Conservation (phyloP, 1,139 yeast genomes). For the Suhomyces coccinellae region DNA sequence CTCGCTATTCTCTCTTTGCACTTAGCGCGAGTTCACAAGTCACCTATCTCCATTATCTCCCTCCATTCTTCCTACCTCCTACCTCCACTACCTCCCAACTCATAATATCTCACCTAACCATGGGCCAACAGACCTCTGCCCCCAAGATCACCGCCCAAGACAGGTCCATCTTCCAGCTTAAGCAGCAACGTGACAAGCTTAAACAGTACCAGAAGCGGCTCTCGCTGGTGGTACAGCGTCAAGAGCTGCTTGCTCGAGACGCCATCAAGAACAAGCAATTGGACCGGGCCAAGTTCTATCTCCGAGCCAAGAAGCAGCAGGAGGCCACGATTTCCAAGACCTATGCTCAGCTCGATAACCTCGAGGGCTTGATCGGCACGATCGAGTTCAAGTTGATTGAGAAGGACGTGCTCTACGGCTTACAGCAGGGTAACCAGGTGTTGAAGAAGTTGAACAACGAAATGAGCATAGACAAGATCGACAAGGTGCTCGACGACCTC, state of each 20-base stretch:
- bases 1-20: no score
- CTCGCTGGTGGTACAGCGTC: slow-evolving; percentile 54
- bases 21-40: no score
- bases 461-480: slow-evolving; percentile 77
- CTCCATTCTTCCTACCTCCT: not conserved
- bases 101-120: slow-evolving; percentile 13
- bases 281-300: slow-evolving; percentile 64
- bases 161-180: slow-evolving; percentile 79
- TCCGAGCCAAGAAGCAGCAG: slow-evolving; percentile 81
- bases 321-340: slow-evolving; percentile 66
- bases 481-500: slow-evolving; percentile 76
- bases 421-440: slow-evolving; percentile 76
- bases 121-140: slow-evolving; percentile 49
- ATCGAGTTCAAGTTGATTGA: slow-evolving; percentile 90
- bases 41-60: no score
- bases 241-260: slow-evolving; percentile 56
- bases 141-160: slow-evolving; percentile 80
- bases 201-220: slow-evolving; percentile 72
- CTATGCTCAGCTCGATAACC: slow-evolving; percentile 71
- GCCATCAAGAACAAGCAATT: slow-evolving; percentile 56
- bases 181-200: slow-evolving; percentile 83
- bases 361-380: slow-evolving; percentile 70
- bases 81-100: not conserved
- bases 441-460: slow-evolving; percentile 74
- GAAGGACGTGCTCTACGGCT: slow-evolving; percentile 76